phyloP scores from a whole-genome alignment of 345 rosid species.

The Ceriops tagal region DNA sequence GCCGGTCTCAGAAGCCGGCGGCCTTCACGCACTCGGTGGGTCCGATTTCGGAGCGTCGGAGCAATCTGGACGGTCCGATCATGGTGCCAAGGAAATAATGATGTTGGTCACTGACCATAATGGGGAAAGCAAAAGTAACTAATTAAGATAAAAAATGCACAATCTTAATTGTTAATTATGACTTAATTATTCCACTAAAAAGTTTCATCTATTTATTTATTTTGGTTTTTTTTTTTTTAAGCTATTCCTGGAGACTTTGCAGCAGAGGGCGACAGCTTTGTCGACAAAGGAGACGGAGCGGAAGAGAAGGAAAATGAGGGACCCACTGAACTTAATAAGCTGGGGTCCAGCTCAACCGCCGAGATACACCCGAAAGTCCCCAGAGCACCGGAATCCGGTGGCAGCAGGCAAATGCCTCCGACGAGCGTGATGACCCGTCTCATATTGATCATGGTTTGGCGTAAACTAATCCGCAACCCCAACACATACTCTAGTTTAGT shows the following conservation, averaged over 20 bases:
- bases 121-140: conserved; percentile 65
- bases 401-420: conserved; percentile 29
- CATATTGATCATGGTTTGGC: conserved; percentile 37
- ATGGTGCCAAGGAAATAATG: conserved; percentile 86
- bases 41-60: conserved; percentile 52
- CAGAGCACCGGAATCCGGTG: conserved; percentile 31
- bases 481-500: conserved; percentile 36
- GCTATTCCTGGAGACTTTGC: conserved; percentile 44
- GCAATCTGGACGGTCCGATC: conserved; percentile 76
- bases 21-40: conserved; percentile 67
- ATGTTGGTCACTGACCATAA: conserved; percentile 79
- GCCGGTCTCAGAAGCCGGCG: conserved; percentile 45
- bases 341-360: conserved; percentile 54
- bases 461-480: conserved; percentile 33
- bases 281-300: conserved; percentile 47
- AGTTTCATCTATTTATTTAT: conserved; percentile 1
- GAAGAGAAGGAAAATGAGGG: conserved; percentile 21
- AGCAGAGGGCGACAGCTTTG: conserved; percentile 52
- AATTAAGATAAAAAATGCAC: background rate
- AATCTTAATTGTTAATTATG: background rate
- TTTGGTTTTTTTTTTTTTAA: conserved; percentile 3
- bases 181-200: background rate
- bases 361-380: conserved; percentile 56
- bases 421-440: conserved; percentile 36
- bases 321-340: conserved; percentile 40